Percentiles rank a stretch among this genome's conserved stretches.
These are phyloP conservation scores for Mrakia hoshinonis DNA, from an alignment of 768 basidiomycete genomes.

Conservation along the genomic window DNA sequence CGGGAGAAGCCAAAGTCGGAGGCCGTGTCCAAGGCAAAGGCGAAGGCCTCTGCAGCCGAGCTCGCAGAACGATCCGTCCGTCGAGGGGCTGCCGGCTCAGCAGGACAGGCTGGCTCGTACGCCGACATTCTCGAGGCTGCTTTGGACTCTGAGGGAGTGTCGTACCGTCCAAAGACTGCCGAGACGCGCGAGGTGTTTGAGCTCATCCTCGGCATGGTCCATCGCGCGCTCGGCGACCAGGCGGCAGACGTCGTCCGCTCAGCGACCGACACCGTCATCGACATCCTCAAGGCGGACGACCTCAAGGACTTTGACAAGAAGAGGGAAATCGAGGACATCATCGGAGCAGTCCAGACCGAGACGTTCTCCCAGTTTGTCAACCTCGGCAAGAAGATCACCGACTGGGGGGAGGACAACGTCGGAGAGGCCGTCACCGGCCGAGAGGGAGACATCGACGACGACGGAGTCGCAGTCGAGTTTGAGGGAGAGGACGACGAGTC, in stretches of 20 bases:
- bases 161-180: slow-evolving; percentile 83
- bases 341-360: slow-evolving; percentile 64
- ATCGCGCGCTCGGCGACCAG: slow-evolving; percentile 79
- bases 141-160: slow-evolving; percentile 81
- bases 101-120: slow-evolving; percentile 52
- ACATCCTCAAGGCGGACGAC: slow-evolving; percentile 75
- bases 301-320: slow-evolving; percentile 97
- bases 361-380: slow-evolving; percentile 71
- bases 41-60: slow-evolving; percentile 41
- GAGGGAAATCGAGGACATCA: slow-evolving; percentile 73
- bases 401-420: slow-evolving; percentile 53
- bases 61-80: slow-evolving; percentile 48
- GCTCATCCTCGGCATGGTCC: slow-evolving; percentile 73
- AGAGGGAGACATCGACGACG: slow-evolving; percentile 85
- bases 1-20: slow-evolving; percentile 54
- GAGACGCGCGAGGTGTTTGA: slow-evolving; percentile 94
- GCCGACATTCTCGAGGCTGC: slow-evolving; percentile 91
- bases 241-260: slow-evolving; percentile 91
- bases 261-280: slow-evolving; percentile 85
- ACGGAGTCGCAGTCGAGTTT: slow-evolving; percentile 95
- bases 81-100: slow-evolving; percentile 53
- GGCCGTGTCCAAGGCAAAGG: slow-evolving; percentile 17
- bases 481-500: slow-evolving; percentile 95
- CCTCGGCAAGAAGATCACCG: slow-evolving; percentile 88
- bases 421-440: slow-evolving; percentile 59